phyloP scores from a whole-genome alignment of 1,284 basidiomycete species.

The Porodaedalea pini region DNA sequence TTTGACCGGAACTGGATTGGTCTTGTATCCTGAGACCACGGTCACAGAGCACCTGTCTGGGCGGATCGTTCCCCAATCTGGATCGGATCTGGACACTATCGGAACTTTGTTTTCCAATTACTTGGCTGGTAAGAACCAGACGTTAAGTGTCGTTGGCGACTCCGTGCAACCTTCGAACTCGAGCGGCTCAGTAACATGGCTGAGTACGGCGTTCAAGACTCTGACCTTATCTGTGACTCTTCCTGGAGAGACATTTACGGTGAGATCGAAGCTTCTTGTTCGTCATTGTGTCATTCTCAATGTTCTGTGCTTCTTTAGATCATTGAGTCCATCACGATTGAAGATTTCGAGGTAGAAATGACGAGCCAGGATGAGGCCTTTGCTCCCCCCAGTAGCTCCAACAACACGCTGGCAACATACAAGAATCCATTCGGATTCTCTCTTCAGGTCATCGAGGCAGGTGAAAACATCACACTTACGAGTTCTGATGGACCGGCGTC shows the following conservation, averaged over 20 bases:
- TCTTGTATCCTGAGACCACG: slow-evolving; percentile 48
- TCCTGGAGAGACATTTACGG: slow-evolving; percentile 59
- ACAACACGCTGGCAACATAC: slow-evolving; percentile 60
- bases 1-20: slow-evolving; percentile 47
- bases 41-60: slow-evolving; percentile 57
- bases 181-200: slow-evolving; percentile 54
- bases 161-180: slow-evolving; percentile 60
- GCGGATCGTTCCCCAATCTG: slow-evolving; percentile 59
- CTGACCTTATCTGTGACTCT: slow-evolving; percentile 60
- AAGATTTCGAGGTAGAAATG: slow-evolving; percentile 58
- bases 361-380: slow-evolving; percentile 51
- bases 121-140: slow-evolving; percentile 64
- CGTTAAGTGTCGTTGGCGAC: slow-evolving; percentile 56
- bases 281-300: not conserved
- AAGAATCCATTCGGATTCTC: slow-evolving; percentile 79
- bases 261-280: slow-evolving; percentile 22
- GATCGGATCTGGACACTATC: slow-evolving; percentile 49
- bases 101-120: slow-evolving; percentile 68
- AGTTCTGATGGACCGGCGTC: slow-evolving; percentile 45
- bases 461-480: slow-evolving; percentile 52
- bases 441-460: slow-evolving; percentile 58
- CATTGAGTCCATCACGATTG: slow-evolving; percentile 63
- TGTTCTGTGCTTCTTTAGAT: slow-evolving; percentile 36
- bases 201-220: slow-evolving; percentile 68
- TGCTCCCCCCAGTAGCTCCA: slow-evolving; percentile 57